Base-by-base conservation (phyloP, 805 yeast species). In the Candida incommunis region DNA sequence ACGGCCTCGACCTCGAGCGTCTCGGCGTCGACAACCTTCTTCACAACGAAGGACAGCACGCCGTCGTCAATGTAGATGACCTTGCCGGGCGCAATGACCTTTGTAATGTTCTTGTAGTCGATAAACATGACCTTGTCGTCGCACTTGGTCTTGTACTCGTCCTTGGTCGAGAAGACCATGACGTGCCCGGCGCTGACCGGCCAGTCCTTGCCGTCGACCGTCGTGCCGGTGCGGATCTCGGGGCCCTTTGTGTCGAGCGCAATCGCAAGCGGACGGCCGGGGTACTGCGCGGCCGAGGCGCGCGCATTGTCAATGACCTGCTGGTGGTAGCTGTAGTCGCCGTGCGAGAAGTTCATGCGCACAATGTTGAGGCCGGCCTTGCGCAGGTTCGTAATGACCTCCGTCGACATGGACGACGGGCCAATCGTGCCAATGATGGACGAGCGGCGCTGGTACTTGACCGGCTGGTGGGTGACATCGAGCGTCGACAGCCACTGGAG, bases 191-290 rank as follows among this genome's bases (percentile, higher is more conserved):
- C 75, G 41, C 75, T 68, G 60, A 92, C 82, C 61, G 95, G 82
- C 69, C 69, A 86, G 64, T 92, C 98, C 50, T 69, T 67, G 48
- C 76, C 83, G 60, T 75, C 84, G 52, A 69, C 65, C 58, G 98
- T 92, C 67, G 87, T 79, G 69, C 98, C 98, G 48, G 98, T 90
- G 78, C 98, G 85, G 72, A 92, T 92, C 73, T 92, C 98, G 52
- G 98, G 98, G 58, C 98, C 98, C 78, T 92, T 92, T 67, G 97
- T 92, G 69, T 92, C 98, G 59, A 92, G 79, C 54, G 98, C 98
- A 68, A 92, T 88, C 51, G 96, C 97, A 61, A 92, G 75, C 46
- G 97, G 98, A 72, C 97, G 85, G 62, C 97, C 96, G 54, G 83
- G 78, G 68, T 81, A 87, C 46, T 82, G 66, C 67, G 79, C 80